Percentiles rank a stretch among this genome's conserved stretches.
Evolutionary conservation across 805 yeast species (phyloP).

Genomic region (Hanseniaspora lindneri): DNA sequence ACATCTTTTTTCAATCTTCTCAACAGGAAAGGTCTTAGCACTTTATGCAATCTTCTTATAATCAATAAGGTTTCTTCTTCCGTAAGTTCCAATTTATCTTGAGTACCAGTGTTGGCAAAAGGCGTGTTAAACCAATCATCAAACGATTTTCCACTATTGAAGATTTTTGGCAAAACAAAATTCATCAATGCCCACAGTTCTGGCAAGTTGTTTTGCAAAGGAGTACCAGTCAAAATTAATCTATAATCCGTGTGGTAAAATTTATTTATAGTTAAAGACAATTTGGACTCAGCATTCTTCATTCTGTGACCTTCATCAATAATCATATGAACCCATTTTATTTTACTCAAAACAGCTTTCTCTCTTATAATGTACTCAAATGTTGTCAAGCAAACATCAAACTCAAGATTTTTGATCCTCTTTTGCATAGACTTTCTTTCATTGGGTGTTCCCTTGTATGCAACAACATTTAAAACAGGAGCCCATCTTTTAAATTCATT

Average conservation of each 20-base stretch:
- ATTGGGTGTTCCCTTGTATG: conserved; percentile 67
- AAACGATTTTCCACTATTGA: conserved; percentile 73
- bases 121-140: conserved; percentile 89
- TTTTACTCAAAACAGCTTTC: conserved; percentile 53
- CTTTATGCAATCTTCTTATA: conserved; percentile 76
- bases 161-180: conserved; percentile 71
- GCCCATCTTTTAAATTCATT: conserved; percentile 83
- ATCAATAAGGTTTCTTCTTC: conserved; percentile 79
- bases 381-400: conserved; percentile 67
- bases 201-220: conserved; percentile 72
- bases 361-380: conserved; percentile 74
- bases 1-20: conserved; percentile 80
- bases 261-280: conserved; percentile 57
- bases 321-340: conserved; percentile 75
- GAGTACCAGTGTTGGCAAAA: conserved; percentile 75
- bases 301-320: conserved; percentile 86
- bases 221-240: conserved; percentile 78
- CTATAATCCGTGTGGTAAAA: conserved; percentile 66
- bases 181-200: conserved; percentile 77
- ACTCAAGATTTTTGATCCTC: conserved; percentile 54
- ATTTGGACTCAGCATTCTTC: conserved; percentile 67
- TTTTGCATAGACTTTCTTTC: conserved; percentile 56
- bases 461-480: conserved; percentile 55
- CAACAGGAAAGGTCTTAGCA: conserved; percentile 68
- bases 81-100: conserved; percentile 65